These are phyloP conservation scores for Magnolia officinalis DNA, from an alignment of 164 flowering plant genomes.

Conservation along the genomic window DNA sequence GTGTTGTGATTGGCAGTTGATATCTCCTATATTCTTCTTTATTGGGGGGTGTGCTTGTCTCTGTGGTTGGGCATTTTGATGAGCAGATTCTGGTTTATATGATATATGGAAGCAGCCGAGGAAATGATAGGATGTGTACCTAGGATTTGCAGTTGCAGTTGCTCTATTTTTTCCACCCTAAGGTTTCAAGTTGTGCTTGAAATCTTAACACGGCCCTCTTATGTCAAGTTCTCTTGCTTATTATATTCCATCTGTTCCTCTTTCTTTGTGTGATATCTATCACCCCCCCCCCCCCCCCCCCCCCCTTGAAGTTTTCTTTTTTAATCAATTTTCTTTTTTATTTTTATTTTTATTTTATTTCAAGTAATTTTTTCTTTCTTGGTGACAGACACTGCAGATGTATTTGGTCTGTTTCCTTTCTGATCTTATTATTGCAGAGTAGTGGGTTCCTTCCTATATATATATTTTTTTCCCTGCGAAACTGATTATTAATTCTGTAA, in stretches of 20 bases:
- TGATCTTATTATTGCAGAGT: too few species aligned
- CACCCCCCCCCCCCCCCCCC: too few species aligned
- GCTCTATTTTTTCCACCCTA: conserved; percentile 4
- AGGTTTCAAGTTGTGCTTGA: conserved; percentile 14
- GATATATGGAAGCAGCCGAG: neutral
- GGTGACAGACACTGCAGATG: too few species aligned
- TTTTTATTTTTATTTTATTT: too few species aligned
- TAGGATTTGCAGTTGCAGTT: conserved; percentile 9
- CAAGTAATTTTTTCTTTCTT: too few species aligned
- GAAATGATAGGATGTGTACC: conserved; percentile 1
- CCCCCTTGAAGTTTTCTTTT: too few species aligned
- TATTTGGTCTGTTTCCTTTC: too few species aligned
- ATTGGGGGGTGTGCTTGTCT: conserved; percentile 1
- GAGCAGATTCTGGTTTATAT: conserved; percentile 8
- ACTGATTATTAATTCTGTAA: too few species aligned
- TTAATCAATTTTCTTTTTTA: too few species aligned
- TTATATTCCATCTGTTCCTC: neutral
- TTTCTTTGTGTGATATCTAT: too few species aligned
- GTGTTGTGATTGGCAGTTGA: conserved; percentile 10
- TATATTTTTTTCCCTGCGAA: too few species aligned
- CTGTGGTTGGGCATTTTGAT: neutral
- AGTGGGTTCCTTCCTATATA: too few species aligned
- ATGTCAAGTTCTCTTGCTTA: neutral
- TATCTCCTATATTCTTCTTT: conserved; percentile 17
- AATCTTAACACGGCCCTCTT: neutral